Conservation (phyloP, 1,139 yeast genomes). For the Debaryomyces sp. region DNA sequence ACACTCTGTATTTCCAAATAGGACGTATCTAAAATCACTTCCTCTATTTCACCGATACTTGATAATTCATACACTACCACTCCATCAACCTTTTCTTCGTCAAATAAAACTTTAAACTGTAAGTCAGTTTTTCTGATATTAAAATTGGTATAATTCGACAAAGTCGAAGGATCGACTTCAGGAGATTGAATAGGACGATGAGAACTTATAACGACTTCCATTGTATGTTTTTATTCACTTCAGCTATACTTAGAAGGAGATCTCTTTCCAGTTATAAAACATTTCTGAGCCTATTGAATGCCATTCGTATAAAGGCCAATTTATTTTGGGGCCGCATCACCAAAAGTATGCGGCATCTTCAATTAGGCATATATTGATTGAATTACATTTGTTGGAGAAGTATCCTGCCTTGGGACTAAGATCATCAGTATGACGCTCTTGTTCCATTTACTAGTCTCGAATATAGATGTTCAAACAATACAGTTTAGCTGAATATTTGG, state of each 20-base stretch:
- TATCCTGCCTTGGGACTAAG: background rate
- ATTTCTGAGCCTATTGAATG: background rate
- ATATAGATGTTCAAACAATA: too few species aligned
- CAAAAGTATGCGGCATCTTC: background rate
- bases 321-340: conserved; percentile 2
- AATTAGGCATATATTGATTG: background rate
- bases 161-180: conserved; percentile 50
- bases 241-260: background rate
- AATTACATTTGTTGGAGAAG: background rate
- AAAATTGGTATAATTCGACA: conserved; percentile 40
- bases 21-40: conserved; percentile 69
- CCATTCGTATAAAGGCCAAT: background rate
- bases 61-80: conserved; percentile 52
- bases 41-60: conserved; percentile 22
- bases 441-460: background rate
- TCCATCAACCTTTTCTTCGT: conserved; percentile 55
- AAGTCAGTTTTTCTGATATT: conserved; percentile 49
- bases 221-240: background rate
- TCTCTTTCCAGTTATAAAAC: background rate
- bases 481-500: background rate
- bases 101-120: conserved; percentile 59
- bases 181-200: conserved; percentile 50
- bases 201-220: conserved; percentile 12
- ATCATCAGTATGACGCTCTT: background rate
- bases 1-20: conserved; percentile 54